Evolutionary conservation across 179 eudicot species (phyloP).

Genomic region (Silene vulgaris): DNA sequence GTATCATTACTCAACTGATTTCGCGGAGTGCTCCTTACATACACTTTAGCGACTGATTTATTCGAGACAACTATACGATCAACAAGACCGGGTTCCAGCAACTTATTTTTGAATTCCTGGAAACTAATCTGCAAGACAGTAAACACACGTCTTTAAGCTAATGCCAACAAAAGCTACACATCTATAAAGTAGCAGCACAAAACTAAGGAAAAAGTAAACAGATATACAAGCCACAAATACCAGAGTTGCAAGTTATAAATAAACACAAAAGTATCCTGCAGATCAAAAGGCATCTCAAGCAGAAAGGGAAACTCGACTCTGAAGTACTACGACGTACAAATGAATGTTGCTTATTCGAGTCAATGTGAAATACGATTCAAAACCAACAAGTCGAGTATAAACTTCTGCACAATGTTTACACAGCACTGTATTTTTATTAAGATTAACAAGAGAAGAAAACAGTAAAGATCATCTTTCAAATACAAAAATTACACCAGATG

Average conservation of each 20-base stretch:
- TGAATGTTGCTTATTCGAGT: too few relatives aligned
- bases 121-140: constrained; percentile 66
- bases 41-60: constrained; percentile 81
- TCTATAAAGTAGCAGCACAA: neutral
- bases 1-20: constrained; percentile 32
- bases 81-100: constrained; percentile 81
- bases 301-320: neutral
- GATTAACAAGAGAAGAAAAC: too few relatives aligned
- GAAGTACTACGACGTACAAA: too few relatives aligned
- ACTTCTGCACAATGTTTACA: too few relatives aligned
- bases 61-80: constrained; percentile 69
- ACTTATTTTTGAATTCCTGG: constrained; percentile 84
- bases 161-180: neutral
- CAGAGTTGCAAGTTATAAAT: neutral
- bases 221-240: neutral
- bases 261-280: neutral
- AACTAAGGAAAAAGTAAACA: neutral
- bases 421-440: too few relatives aligned
- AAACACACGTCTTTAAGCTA: constrained; percentile 13
- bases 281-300: neutral
- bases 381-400: neutral
- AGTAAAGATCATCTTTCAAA: neutral
- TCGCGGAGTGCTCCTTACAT: constrained; percentile 54
- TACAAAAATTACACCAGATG: neutral
- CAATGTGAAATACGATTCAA: neutral